Evolutionary conservation across 345 rosid species (phyloP).

Genomic region (Trapa incisa): DNA sequence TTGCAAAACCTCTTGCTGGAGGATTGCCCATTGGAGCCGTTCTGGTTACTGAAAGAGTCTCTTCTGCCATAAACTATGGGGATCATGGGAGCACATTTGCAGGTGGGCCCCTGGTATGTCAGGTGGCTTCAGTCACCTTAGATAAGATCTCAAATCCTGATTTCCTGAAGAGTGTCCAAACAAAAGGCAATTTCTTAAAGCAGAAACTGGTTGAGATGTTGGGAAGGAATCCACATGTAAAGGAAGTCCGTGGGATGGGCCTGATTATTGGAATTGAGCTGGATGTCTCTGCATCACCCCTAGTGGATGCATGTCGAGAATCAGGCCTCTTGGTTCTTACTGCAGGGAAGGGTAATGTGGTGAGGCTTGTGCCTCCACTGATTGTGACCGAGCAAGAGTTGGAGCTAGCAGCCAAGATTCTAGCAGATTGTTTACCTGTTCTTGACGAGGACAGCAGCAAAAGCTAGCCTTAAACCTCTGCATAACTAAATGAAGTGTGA

Average conservation of each 20-base stretch:
- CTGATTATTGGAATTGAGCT: slow-evolving; percentile 72
- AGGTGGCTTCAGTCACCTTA: slow-evolving; percentile 27
- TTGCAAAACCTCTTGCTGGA: slow-evolving; percentile 94
- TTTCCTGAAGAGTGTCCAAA: slow-evolving; percentile 57
- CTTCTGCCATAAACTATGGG: slow-evolving; percentile 49
- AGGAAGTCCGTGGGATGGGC: slow-evolving; percentile 75
- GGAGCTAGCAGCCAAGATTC: slow-evolving; percentile 28
- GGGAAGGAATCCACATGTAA: slow-evolving; percentile 56
- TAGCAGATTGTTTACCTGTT: neutral
- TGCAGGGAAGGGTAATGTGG: slow-evolving; percentile 78
- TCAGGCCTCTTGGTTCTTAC: slow-evolving; percentile 60
- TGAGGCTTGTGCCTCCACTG: slow-evolving; percentile 84
- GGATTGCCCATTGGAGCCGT: slow-evolving; percentile 86
- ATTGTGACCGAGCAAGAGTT: slow-evolving; percentile 64
- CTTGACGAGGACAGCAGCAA: neutral
- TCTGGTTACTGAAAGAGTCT: slow-evolving; percentile 64
- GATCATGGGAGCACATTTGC: slow-evolving; percentile 97
- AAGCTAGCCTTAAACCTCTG: neutral
- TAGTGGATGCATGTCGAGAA: slow-evolving; percentile 66
- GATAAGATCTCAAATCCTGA: slow-evolving; percentile 56
- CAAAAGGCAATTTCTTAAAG: slow-evolving; percentile 59
- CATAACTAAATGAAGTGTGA: neutral
- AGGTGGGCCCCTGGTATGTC: slow-evolving; percentile 63
- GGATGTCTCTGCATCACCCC: slow-evolving; percentile 48
- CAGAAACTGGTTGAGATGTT: slow-evolving; percentile 41